These are phyloP conservation scores for Pyrenula aspistea DNA, from an alignment of 495 filamentous ascomycete species.

Conservation along the genomic window DNA sequence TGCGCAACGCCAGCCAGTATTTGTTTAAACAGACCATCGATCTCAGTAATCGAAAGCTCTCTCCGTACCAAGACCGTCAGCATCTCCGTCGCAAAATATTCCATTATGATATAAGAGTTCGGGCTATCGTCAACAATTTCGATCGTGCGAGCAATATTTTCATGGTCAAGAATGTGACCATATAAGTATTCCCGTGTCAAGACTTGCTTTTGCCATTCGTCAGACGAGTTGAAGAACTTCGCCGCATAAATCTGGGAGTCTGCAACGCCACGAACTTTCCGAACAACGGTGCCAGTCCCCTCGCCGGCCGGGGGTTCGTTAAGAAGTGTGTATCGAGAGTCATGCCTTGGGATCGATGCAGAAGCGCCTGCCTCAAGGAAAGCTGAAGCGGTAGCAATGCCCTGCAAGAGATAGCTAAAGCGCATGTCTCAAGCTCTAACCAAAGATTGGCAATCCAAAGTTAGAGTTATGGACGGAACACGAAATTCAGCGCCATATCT, in stretches of 20 bases:
- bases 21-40: conserved; percentile 5
- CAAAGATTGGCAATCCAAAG: background rate
- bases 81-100: background rate
- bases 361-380: background rate
- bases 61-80: background rate
- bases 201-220: background rate
- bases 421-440: background rate
- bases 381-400: background rate
- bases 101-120: background rate
- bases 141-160: background rate
- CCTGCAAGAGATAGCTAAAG: background rate
- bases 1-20: conserved; percentile 32
- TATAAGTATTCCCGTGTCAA: background rate
- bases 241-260: background rate
- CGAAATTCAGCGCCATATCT: background rate
- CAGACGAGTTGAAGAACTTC: background rate
- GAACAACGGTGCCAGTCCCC: background rate
- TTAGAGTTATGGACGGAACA: background rate
- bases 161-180: background rate
- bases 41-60: background rate
- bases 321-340: background rate
- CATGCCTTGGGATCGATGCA: background rate
- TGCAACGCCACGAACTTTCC: background rate
- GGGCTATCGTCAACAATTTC: background rate
- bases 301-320: background rate